A percentile compares a stretch with the other conserved stretches of the same genome.
Conservation (phyloP, 495 filamentous ascomycete species). For the Hamigera avellanea region DNA sequence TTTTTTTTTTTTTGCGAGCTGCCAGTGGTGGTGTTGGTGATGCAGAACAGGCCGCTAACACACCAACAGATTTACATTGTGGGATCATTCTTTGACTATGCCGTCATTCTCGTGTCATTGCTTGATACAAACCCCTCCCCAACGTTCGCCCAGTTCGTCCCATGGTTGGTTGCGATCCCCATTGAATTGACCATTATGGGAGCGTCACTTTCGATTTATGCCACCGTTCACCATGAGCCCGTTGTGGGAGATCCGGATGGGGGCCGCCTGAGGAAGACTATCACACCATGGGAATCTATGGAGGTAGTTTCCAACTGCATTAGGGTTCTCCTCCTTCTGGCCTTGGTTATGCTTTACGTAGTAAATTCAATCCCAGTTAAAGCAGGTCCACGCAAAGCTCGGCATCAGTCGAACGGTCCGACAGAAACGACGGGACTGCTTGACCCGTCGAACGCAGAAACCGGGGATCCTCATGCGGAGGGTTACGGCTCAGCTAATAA, state of each 20-base stretch:
- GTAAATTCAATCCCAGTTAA: slow-evolving; percentile 35
- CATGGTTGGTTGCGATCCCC: slow-evolving; percentile 57
- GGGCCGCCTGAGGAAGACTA: slow-evolving; percentile 29
- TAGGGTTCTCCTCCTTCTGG: slow-evolving; percentile 47
- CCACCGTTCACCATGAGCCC: slow-evolving; percentile 44
- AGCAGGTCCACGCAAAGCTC: slow-evolving; percentile 11
- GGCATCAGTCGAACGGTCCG: slow-evolving; percentile 16
- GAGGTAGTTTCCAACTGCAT: slow-evolving; percentile 48
- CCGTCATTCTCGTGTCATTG: slow-evolving; percentile 63
- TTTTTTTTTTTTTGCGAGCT: too few species aligned
- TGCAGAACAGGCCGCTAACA: slow-evolving; percentile 9
- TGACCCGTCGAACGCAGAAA: slow-evolving; percentile 27
- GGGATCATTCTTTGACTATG: slow-evolving; percentile 65
- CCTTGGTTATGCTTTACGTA: slow-evolving; percentile 47
- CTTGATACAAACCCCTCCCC: slow-evolving; percentile 70
- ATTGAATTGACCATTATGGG: slow-evolving; percentile 60
- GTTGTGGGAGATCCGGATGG: slow-evolving; percentile 42
- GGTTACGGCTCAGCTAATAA: slow-evolving; percentile 39
- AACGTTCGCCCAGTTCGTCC: slow-evolving; percentile 55
- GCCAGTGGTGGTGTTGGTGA: too few species aligned
- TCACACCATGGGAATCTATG: slow-evolving; percentile 54
- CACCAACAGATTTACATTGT: slow-evolving; percentile 61
- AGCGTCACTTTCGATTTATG: slow-evolving; percentile 50
- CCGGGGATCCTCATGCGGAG: slow-evolving; percentile 34
- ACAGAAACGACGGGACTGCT: slow-evolving; percentile 47